A percentile compares a stretch with the other conserved stretches of the same genome.
These are phyloP conservation scores for Zizania palustris DNA, from an alignment of 202 grass and related monocot genomes.

Conservation along the genomic window DNA sequence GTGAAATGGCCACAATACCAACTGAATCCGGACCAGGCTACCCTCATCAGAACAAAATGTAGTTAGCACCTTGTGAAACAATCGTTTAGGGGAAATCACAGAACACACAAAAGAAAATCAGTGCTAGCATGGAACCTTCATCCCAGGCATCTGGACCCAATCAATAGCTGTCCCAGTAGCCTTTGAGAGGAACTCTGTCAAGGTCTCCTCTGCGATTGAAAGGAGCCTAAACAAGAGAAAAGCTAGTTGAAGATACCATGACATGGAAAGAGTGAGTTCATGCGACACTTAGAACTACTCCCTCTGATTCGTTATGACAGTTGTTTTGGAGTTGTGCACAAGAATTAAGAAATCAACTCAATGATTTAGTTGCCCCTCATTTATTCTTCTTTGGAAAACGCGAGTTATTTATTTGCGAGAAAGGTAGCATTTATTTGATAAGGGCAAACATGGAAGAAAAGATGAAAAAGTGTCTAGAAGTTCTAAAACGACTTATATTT, in stretches of 20 bases:
- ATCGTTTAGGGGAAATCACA: neutral
- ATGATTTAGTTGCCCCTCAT: no score
- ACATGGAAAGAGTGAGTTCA: neutral
- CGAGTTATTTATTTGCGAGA: no score
- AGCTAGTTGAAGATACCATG: neutral
- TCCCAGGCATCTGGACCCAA: conserved; percentile 99
- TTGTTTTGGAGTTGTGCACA: no score
- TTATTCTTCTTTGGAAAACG: no score
- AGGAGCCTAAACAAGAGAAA: conserved; percentile 65
- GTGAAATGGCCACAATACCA: conserved; percentile 97
- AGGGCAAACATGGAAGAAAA: no score
- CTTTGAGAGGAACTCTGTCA: conserved; percentile 99
- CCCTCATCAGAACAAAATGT: conserved; percentile 1
- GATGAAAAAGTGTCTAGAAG: no score
- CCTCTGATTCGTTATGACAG: no score
- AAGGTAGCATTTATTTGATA: no score
- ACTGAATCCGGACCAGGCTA: conserved; percentile 99
- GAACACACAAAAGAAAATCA: neutral
- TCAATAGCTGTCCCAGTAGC: conserved; percentile 99
- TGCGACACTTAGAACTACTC: neutral
- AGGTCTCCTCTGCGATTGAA: conserved; percentile 90
- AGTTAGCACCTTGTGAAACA: conserved; percentile 6
- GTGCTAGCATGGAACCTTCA: conserved; percentile 67
- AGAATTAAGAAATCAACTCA: no score
- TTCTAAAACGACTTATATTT: no score